Conservation (phyloP, 306 rosid species). For the Quercus dentata region DNA sequence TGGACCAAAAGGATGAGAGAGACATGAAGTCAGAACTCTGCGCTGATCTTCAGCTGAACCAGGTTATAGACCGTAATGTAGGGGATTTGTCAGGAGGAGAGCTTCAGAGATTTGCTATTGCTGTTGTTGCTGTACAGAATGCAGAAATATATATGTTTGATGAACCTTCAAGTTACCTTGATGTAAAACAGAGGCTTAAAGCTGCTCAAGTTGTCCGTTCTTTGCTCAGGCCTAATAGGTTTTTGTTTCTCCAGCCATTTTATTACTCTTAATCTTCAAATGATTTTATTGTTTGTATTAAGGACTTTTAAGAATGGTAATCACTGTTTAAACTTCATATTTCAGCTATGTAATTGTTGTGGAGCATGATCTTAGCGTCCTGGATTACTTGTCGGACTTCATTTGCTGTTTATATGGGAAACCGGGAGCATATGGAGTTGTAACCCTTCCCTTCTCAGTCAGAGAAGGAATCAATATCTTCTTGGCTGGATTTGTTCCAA, state of each 20-base stretch:
- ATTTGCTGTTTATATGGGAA: constrained; percentile 98
- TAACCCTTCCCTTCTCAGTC: constrained; percentile 98
- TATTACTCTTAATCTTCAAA: not conserved
- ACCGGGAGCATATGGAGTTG: constrained; percentile 99
- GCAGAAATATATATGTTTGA: constrained; percentile 99
- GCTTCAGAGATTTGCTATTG: constrained; percentile 99
- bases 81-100: constrained; percentile 99
- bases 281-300: not conserved
- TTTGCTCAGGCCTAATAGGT: constrained; percentile 91
- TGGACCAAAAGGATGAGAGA: constrained; percentile 86
- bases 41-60: constrained; percentile 82
- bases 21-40: constrained; percentile 67
- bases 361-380: constrained; percentile 97
- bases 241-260: constrained; percentile 11
- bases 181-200: constrained; percentile 94
- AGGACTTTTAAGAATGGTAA: constrained; percentile 3
- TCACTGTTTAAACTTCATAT: constrained; percentile 21
- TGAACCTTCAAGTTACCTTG: constrained; percentile 98
- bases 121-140: constrained; percentile 88
- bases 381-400: constrained; percentile 98
- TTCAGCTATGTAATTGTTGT: constrained; percentile 98
- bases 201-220: constrained; percentile 94
- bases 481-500: constrained; percentile 98
- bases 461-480: constrained; percentile 99
- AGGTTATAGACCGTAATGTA: constrained; percentile 91